Percentiles rank a stretch among this genome's conserved stretches.
Conservation (phyloP, 352 stramenopile species). For the Thraustotheca clavata region DNA sequence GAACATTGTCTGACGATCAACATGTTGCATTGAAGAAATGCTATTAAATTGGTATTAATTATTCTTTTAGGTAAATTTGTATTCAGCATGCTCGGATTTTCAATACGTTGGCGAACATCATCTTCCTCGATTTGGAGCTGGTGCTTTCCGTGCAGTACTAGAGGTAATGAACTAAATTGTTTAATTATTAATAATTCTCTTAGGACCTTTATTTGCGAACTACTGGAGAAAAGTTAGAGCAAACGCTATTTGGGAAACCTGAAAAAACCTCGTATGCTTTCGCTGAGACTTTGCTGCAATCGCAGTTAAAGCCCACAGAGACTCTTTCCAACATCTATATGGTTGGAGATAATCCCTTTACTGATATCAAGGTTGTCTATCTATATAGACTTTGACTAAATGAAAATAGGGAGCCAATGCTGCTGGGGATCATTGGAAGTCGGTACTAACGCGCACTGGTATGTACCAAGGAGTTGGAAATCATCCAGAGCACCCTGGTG, state of each 20-base stretch:
- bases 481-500: conserved; percentile 50
- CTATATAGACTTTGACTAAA: not conserved
- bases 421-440: conserved; percentile 68
- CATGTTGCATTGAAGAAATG: conserved; percentile 17
- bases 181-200: not conserved
- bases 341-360: conserved; percentile 77
- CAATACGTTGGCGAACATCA: conserved; percentile 84
- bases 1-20: conserved; percentile 38
- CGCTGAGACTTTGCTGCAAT: conserved; percentile 65
- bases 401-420: conserved; percentile 54
- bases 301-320: conserved; percentile 26
- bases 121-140: conserved; percentile 66
- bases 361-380: conserved; percentile 46
- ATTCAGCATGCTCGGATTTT: conserved; percentile 82
- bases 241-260: conserved; percentile 74
- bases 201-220: conserved; percentile 68
- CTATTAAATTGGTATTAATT: not conserved
- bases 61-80: conserved; percentile 45
- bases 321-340: conserved; percentile 76
- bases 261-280: conserved; percentile 67
- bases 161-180: conserved; percentile 24
- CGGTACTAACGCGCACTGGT: conserved; percentile 72
- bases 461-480: conserved; percentile 57
- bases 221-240: conserved; percentile 59
- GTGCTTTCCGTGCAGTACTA: conserved; percentile 69